Evolutionary conservation across 2,329 filamentous ascomycete species (phyloP).

Genomic region (Dactylellina cionopaga): DNA sequence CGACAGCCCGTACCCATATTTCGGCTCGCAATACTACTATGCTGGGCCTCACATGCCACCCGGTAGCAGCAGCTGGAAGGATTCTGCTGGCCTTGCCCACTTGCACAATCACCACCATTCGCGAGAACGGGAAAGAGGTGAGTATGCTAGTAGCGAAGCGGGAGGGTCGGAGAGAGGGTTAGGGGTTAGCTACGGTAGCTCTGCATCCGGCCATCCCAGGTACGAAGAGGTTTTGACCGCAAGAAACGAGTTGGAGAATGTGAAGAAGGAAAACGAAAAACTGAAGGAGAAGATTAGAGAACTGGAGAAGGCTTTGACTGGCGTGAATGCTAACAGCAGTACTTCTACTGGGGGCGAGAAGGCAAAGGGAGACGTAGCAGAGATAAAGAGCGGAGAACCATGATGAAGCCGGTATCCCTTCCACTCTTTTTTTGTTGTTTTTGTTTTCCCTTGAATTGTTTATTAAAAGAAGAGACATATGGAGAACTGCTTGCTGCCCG

Average conservation of each 20-base stretch:
- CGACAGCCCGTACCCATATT: conserved; percentile 50
- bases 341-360: conserved; percentile 19
- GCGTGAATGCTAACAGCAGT: conserved; percentile 11
- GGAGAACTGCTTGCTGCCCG: no score
- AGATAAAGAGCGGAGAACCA: conserved; percentile 44
- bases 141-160: conserved; percentile 48
- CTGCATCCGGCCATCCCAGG: conserved; percentile 19
- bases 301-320: conserved; percentile 64
- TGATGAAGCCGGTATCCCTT: neutral
- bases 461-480: no score
- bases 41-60: conserved; percentile 28
- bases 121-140: conserved; percentile 46
- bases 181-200: conserved; percentile 41
- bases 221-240: conserved; percentile 68
- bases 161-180: conserved; percentile 44
- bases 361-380: conserved; percentile 9
- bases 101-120: conserved; percentile 49
- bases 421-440: neutral
- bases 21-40: conserved; percentile 49
- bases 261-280: conserved; percentile 72
- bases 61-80: conserved; percentile 48
- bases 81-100: conserved; percentile 32
- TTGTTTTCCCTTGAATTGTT: neutral
- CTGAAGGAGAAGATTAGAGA: conserved; percentile 72
- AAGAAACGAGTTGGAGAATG: conserved; percentile 69